Evolutionary conservation across 108 stramenopile genomes (phyloP), one percentile per base, ranked within the genome.

Genomic region (Skeletonema marinoi): DNA sequence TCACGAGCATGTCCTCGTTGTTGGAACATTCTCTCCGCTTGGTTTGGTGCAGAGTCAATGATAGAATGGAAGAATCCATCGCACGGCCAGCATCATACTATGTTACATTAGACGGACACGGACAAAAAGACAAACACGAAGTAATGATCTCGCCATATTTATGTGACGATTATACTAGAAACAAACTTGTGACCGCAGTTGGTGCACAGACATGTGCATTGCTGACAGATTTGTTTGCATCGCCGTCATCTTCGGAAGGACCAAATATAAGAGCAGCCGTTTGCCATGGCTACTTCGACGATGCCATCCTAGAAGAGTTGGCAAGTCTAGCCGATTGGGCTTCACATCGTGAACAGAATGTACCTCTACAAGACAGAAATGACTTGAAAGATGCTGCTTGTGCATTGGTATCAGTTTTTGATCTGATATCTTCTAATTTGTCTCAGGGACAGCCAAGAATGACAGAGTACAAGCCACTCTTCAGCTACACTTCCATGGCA

Each of bases 91-190:
- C 67, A 36, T 32, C 67, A 19, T 91, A 85, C 68, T 91, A 85
- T 70, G 90, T 89, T 3, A 91, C 90, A 2, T 54, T 91, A 38
- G 90, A 91, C 70, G 90, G 90, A 2, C 88, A 89, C 65, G 88
- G 90, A 12, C 90, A 91, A 61, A 79, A 83, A 46, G 70, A 88
- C 44, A 78, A 85, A 66, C 90, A 91, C 63, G 83, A 91, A 61
- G 46, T 91, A 16, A 66, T 91, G 30, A 60, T 91, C 14, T 78
- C 87, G 58, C 85, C 87, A 19, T 88, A 85, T 63, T 42, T 85
- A 33, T n/a, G 70, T 32, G 62, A 81, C 33, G 76, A 33, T 32
- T 35, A 5, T 32, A 74, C 65, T 39, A 71, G 58, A 58, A 89
- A 89, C 68, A 44, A 41, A 33, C 59, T 90, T 11, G 68, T 88